Base-by-base conservation (phyloP, 208 protist species). In the Trypanosoma avium region DNA sequence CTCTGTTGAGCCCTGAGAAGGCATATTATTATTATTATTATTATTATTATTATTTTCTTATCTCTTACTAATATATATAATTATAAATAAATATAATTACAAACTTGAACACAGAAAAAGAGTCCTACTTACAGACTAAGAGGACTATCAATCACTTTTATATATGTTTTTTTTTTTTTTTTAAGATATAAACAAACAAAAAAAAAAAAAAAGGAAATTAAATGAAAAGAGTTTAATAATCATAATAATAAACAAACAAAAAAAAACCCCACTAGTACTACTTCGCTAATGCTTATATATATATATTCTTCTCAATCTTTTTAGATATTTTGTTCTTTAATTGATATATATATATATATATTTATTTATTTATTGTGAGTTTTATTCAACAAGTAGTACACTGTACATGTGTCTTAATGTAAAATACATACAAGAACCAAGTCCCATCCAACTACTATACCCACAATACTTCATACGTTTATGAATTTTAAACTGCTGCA, bases 391-490 rank as follows among this genome's bases (percentile, higher is more conserved):
- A 12, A 84, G 56, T 0, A 89, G 53, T 6, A 86, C 42, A 49
- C 66, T 77, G 57, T 83, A 89, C 73, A 87, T 55, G 54, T 88
- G 77, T 1, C 87, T 77, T 15, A 82, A 69, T 4, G 79, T 83
- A 58, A 83, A 93, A 75, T 93, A 93, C 26, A 65, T 54, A 38
- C 74, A 73, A 50, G 68, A 84, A 29, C 66, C 64, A 0, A 93
- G 61, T 6, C 81, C 84, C 59, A 69, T 82, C 84, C 87, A 93
- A 69, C 84, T 90, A 69, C 87, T 90, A 70, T 90, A 93, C 2
- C 87, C 87, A 47, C 81, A 84, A 73, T 82, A 93, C 62, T 86
- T 85, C 38, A 93, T 68, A 0, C 73, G 78, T 65, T 81, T 84
- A 70, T 87, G 73, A 21, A 75, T 42, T 47, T 80, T 79, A 49